Evolutionary conservation across 163 green algal genomes (phyloP), one percentile per base, ranked within the genome.

Genomic region (Chlorella variabilis): DNA sequence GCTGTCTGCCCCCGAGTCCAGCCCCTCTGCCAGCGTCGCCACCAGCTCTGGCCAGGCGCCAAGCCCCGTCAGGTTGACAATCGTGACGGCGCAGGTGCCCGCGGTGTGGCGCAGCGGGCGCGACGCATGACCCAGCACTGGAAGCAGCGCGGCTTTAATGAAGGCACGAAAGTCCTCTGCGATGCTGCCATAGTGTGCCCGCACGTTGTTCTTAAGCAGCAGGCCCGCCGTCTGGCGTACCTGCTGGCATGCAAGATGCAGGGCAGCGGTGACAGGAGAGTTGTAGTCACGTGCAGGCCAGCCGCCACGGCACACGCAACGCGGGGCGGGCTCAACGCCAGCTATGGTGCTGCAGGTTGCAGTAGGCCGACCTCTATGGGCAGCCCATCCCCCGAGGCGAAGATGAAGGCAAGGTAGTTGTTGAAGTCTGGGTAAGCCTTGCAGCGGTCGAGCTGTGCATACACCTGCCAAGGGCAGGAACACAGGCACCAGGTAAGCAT

Each of bases 131-230:
- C 80, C 81, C 71, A 98, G 87, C 59, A 91, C 83, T 33, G 84
- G 82, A 79, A 97, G 87, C 48, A 98, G 84, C 39, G 84, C 80
- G 4, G 84, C 77, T 88, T 97, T 95, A 83, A 98, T 95, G 88
- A 95, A 98, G 6, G 85, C 71, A 69, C 88, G 86, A 34, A 93
- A 92, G 36, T 92, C 84, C 33, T 89, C 80, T 15, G 78, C 74
- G 0, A 94, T 85, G 41, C 49, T 79, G 36, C 71, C 78, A 73
- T 90, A 96, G 56, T 92, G 86, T 31, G 86, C 48, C 58, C 92
- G 92, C 8, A 99, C 81, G 81, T 97, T 97, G 90, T 99, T 99
- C 85, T 99, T 99, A 39, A 99, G 88, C 71, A 98, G 83, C 51
- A 99, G 87, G 8, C 96, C 96, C 0, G 96, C 96, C 49, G 84